These are phyloP conservation scores for Hypoxylon fuscum DNA, from an alignment of 495 filamentous ascomycete genomes.

Conservation along the genomic window DNA sequence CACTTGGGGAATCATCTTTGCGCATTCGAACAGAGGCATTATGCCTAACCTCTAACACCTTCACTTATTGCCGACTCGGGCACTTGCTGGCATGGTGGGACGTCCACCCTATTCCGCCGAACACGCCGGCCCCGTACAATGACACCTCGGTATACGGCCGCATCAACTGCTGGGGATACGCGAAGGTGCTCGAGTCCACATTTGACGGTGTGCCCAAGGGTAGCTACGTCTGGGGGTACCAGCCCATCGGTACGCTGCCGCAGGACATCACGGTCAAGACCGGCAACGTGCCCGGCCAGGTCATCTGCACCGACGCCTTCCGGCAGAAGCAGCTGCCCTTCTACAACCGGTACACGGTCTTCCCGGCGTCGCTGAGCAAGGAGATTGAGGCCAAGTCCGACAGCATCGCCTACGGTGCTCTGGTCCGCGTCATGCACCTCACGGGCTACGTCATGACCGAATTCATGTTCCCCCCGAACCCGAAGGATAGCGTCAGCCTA, in stretches of 20 bases:
- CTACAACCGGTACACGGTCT: conserved; percentile 62
- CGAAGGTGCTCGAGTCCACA: conserved; percentile 58
- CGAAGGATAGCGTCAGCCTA: conserved; percentile 51
- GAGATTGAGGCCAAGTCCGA: conserved; percentile 29
- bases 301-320: conserved; percentile 49
- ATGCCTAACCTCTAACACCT: conserved; percentile 64
- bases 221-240: conserved; percentile 50
- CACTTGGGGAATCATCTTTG: conserved; percentile 46
- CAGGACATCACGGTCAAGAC: conserved; percentile 42
- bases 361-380: conserved; percentile 25
- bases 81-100: conserved; percentile 60
- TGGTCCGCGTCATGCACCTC: conserved; percentile 54
- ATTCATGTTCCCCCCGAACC: conserved; percentile 55
- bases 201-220: conserved; percentile 44
- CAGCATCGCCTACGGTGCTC: conserved; percentile 51
- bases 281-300: conserved; percentile 52
- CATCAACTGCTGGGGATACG: conserved; percentile 66
- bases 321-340: conserved; percentile 56
- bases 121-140: conserved; percentile 62
- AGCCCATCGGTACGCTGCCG: conserved; percentile 51
- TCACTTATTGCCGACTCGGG: conserved; percentile 62
- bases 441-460: conserved; percentile 59
- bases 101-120: conserved; percentile 45
- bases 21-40: conserved; percentile 56
- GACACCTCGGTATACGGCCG: conserved; percentile 60